Evolutionary conservation across 164 flowering plant species (phyloP).

Genomic region (Houttuynia cordata): DNA sequence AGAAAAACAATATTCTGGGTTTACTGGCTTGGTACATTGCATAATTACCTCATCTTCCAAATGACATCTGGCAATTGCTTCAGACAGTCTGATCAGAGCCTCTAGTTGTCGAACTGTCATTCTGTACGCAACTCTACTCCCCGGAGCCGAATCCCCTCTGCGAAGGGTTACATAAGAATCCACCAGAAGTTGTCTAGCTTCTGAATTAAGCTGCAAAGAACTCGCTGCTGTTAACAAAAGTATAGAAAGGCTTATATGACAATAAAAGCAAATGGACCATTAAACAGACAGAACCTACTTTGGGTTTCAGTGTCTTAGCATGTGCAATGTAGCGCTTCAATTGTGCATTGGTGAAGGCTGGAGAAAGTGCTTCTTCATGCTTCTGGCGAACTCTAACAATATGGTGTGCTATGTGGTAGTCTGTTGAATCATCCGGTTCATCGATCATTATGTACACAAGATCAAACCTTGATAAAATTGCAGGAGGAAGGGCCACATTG

Average conservation of each 20-base stretch:
- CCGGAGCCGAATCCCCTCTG: slow-evolving; percentile 82
- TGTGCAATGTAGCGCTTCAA: slow-evolving; percentile 82
- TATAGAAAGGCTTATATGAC: background rate
- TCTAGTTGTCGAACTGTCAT: slow-evolving; percentile 99
- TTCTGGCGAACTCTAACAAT: slow-evolving; percentile 92
- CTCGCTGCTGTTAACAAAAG: slow-evolving; percentile 1
- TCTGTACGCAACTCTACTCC: slow-evolving; percentile 89
- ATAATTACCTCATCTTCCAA: slow-evolving; percentile 54
- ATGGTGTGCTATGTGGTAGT: slow-evolving; percentile 91
- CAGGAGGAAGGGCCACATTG: slow-evolving; percentile 97
- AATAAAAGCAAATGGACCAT: background rate
- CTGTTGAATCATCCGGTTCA: slow-evolving; percentile 90
- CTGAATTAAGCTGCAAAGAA: slow-evolving; percentile 46
- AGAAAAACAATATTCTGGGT: background rate
- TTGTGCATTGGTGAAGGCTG: slow-evolving; percentile 71
- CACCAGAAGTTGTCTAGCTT: slow-evolving; percentile 73
- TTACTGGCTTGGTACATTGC: background rate
- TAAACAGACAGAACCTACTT: slow-evolving; percentile 28
- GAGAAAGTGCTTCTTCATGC: slow-evolving; percentile 79
- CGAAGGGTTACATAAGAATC: slow-evolving; percentile 94
- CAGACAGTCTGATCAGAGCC: slow-evolving; percentile 84
- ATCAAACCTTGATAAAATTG: slow-evolving; percentile 97
- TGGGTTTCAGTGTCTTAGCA: slow-evolving; percentile 88
- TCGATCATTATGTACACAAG: slow-evolving; percentile 96
- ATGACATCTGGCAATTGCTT: slow-evolving; percentile 79